Conservation (phyloP, 257 asterid genomes). For the Phtheirospermum japonicum region DNA sequence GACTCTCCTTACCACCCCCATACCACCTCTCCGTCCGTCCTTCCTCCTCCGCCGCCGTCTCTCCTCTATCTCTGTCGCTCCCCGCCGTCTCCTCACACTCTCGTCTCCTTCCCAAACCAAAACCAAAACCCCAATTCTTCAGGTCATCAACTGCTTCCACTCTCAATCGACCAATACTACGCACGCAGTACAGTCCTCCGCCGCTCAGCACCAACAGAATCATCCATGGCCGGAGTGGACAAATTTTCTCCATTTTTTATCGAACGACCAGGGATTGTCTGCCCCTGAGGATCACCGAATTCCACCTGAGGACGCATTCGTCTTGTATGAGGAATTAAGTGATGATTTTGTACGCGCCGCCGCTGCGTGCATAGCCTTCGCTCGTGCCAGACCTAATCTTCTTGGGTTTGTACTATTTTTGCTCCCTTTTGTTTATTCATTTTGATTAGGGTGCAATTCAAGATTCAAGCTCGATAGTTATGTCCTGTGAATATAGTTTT, state of each 20-base stretch:
- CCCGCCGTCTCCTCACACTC: conserved; percentile 34
- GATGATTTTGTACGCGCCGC: conserved; percentile 61
- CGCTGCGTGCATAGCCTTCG: conserved; percentile 58
- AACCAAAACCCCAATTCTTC: conserved; percentile 30
- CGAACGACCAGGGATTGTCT: conserved; percentile 27
- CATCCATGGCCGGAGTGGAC: conserved; percentile 95
- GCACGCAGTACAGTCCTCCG: conserved; percentile 30
- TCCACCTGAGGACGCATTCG: conserved; percentile 68
- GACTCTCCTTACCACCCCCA: conserved; percentile 55
- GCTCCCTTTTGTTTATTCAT: neutral
- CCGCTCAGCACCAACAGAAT: conserved; percentile 32
- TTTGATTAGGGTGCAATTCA: neutral
- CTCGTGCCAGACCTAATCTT: conserved; percentile 60
- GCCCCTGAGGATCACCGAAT: conserved; percentile 26
- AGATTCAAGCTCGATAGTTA: no score
- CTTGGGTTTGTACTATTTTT: conserved; percentile 47
- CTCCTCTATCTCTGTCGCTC: conserved; percentile 31
- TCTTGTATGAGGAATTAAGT: conserved; percentile 60
- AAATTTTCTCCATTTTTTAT: conserved; percentile 40
- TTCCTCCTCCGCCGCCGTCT: conserved; percentile 43
- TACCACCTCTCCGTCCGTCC: conserved; percentile 60
- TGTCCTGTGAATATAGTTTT: no score
- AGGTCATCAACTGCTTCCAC: conserved; percentile 37
- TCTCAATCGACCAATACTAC: conserved; percentile 35
- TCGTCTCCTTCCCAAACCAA: conserved; percentile 32